phyloP scores from a whole-genome alignment of 371 early-diverging fungal genomes.

The Vittaforma corneae region DNA sequence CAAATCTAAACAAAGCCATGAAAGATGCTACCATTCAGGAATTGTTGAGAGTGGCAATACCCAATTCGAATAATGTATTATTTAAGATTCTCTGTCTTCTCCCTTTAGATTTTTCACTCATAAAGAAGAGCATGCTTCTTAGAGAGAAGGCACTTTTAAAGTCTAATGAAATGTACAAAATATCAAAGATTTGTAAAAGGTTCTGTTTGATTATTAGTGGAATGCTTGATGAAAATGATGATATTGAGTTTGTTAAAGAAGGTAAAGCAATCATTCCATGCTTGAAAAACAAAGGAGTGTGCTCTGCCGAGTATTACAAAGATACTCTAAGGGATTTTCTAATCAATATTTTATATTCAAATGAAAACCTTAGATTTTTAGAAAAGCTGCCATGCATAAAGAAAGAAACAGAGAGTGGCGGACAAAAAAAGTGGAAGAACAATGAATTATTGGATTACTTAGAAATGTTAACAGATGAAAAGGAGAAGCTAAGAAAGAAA shows the following conservation, averaged over 20 bases:
- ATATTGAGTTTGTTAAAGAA: slow-evolving; percentile 29
- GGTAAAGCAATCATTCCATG: neutral
- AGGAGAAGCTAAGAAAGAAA: too few relatives aligned
- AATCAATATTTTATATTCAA: slow-evolving; percentile 12
- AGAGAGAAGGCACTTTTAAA: neutral
- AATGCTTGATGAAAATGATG: slow-evolving; percentile 42
- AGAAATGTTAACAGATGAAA: too few relatives aligned
- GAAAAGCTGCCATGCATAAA: neutral
- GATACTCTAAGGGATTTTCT: slow-evolving; percentile 22
- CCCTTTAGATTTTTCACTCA: neutral
- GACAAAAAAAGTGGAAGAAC: too few relatives aligned
- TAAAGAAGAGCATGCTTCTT: slow-evolving; percentile 10
- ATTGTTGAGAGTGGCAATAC: neutral
- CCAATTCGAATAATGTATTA: neutral
- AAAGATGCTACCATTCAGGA: neutral
- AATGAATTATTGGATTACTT: too few relatives aligned
- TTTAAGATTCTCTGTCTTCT: slow-evolving; percentile 10
- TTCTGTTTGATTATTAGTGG: slow-evolving; percentile 20
- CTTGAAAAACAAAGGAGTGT: slow-evolving; percentile 26
- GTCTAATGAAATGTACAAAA: neutral
- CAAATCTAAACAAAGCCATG: neutral
- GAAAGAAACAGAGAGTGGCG: too few relatives aligned
- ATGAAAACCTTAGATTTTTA: neutral
- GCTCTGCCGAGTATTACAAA: slow-evolving; percentile 24
- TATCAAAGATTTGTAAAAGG: neutral